A percentile compares a stretch with the other conserved stretches of the same genome.
Conservation (phyloP, 2,329 filamentous ascomycete species). For the Cladophialophora carrionii region DNA sequence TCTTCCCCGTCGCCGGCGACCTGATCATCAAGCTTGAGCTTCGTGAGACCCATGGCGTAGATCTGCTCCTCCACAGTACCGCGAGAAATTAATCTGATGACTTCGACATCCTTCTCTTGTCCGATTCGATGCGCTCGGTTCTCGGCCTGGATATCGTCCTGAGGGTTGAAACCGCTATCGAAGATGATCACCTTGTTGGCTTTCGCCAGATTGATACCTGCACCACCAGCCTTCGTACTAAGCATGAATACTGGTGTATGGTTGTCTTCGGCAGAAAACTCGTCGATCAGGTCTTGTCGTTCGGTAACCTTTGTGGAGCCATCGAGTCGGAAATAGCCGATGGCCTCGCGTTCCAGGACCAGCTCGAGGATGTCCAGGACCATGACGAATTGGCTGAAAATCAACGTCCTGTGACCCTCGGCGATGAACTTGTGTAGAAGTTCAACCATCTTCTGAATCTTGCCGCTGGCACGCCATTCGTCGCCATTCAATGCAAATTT, state of each 20-base stretch:
- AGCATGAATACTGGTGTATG: constrained; percentile 88
- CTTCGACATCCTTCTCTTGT: constrained; percentile 86
- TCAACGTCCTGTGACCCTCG: constrained; percentile 82
- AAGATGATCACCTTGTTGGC: constrained; percentile 99
- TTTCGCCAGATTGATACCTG: constrained; percentile 91
- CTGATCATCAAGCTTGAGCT: constrained; percentile 81
- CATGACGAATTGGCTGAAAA: constrained; percentile 92
- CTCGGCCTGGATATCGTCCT: constrained; percentile 97
- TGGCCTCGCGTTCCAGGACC: constrained; percentile 71
- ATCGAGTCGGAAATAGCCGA: constrained; percentile 83
- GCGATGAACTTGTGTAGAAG: constrained; percentile 72
- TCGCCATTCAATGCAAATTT: constrained; percentile 62
- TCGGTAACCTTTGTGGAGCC: constrained; percentile 79
- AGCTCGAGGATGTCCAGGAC: constrained; percentile 88
- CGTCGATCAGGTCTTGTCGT: constrained; percentile 84
- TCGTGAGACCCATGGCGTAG: constrained; percentile 85
- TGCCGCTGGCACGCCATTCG: constrained; percentile 76
- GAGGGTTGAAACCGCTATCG: constrained; percentile 95
- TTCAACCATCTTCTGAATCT: constrained; percentile 77
- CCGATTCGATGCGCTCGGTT: constrained; percentile 95
- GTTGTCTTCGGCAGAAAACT: constrained; percentile 71
- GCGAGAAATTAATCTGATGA: constrained; percentile 78
- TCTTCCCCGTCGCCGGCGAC: constrained; percentile 62
- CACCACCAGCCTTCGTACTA: constrained; percentile 92
- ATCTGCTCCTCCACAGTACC: constrained; percentile 93